These are phyloP conservation scores for Lactarius tabidus DNA, from an alignment of 768 basidiomycete genomes.

Conservation along the genomic window DNA sequence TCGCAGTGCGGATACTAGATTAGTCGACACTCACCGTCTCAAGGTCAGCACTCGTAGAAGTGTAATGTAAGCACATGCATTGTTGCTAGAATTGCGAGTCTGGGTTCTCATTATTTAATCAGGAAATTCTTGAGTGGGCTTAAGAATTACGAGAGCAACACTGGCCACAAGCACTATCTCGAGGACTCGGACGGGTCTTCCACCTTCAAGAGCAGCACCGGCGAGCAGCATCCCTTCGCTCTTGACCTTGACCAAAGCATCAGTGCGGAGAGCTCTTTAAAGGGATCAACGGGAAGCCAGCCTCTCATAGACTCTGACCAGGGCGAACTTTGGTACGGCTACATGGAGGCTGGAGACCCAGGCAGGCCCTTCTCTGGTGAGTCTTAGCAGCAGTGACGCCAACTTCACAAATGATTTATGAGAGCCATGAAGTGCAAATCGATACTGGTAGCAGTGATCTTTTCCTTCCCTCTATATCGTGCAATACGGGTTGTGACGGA, in stretches of 20 bases:
- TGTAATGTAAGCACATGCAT: background rate
- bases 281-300: background rate
- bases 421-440: background rate
- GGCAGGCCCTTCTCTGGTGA: background rate
- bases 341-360: slow-evolving; percentile 13
- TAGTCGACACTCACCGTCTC: background rate
- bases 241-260: no score
- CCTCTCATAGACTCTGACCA: slow-evolving; percentile 2
- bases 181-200: no score
- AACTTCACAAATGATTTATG: background rate
- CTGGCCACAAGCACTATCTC: no score
- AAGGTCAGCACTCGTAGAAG: background rate
- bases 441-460: slow-evolving; percentile 4
- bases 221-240: background rate
- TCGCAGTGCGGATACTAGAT: background rate
- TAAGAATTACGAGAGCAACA: no score
- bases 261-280: background rate
- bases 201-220: slow-evolving; percentile 10
- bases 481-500: background rate
- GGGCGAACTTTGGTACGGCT: slow-evolving; percentile 15
- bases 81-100: background rate
- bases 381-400: background rate
- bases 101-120: background rate
- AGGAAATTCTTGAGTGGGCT: slow-evolving; percentile 2
- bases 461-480: background rate